Evolutionary conservation across 164 flowering plant genomes (phyloP).

Genomic region (Piper longum): DNA sequence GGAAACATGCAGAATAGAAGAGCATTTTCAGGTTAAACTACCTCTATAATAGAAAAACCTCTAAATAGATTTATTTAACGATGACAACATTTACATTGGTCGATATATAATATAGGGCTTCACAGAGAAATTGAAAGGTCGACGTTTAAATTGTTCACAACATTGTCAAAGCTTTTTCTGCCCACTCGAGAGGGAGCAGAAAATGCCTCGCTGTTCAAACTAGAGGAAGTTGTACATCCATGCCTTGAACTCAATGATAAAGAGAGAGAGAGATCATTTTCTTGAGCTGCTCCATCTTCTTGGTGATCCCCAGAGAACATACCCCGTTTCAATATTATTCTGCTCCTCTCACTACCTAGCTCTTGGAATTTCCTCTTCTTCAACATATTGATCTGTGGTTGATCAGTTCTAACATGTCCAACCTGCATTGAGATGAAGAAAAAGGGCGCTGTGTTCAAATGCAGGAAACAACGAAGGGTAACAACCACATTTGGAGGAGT

Average conservation of each 20-base stretch:
- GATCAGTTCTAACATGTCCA: neutral
- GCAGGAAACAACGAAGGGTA: too few relatives aligned
- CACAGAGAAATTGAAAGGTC: conserved; percentile 18
- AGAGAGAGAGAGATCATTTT: conserved; percentile 25
- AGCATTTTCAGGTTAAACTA: too few relatives aligned
- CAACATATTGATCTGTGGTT: conserved; percentile 1
- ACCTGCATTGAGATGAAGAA: neutral
- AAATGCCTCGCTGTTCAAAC: conserved; percentile 41
- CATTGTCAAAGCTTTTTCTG: conserved; percentile 16
- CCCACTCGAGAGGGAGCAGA: conserved; percentile 23
- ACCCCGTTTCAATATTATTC: neutral
- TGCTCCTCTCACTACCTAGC: neutral
- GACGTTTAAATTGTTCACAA: conserved; percentile 10
- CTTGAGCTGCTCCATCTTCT: conserved; percentile 11
- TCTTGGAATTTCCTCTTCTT: conserved; percentile 3
- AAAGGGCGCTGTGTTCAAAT: too few relatives aligned
- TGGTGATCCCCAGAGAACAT: neutral
- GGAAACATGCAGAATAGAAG: too few relatives aligned
- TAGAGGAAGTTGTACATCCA: conserved; percentile 26
- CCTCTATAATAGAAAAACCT: too few relatives aligned
- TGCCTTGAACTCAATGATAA: conserved; percentile 35
- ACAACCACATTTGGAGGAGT: too few relatives aligned
- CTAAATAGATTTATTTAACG: too few relatives aligned
- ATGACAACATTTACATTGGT: neutral
- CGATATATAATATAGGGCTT: neutral